Percentiles rank a stretch among this genome's conserved stretches.
These are phyloP conservation scores for Metschnikowia cubensis DNA, from an alignment of 805 yeast genomes.

Conservation along the genomic window DNA sequence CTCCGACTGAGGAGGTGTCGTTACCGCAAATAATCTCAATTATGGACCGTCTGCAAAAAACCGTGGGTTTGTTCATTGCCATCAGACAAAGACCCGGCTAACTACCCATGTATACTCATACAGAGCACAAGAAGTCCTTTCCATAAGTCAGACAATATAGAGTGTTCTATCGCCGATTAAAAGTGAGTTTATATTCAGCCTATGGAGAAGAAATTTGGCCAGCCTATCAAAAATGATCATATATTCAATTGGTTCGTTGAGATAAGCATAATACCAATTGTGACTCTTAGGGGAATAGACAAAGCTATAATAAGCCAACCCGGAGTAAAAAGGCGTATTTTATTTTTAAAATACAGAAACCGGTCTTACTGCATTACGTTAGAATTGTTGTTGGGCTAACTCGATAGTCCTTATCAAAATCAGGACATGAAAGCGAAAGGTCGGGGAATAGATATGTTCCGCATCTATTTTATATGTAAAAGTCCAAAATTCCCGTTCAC, in stretches of 20 bases:
- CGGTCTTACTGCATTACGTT: conserved; percentile 63
- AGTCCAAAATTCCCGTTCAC: conserved; percentile 51
- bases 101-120: conserved; percentile 70
- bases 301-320: conserved; percentile 42
- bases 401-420: conserved; percentile 42
- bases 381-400: conserved; percentile 53
- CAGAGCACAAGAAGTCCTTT: conserved; percentile 69
- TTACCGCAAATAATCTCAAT: neutral
- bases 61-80: neutral
- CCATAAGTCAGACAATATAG: conserved; percentile 49
- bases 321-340: conserved; percentile 42
- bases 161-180: conserved; percentile 70
- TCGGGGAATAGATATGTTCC: conserved; percentile 52
- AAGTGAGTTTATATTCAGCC: conserved; percentile 72
- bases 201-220: conserved; percentile 87
- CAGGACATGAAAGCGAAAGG: conserved; percentile 13
- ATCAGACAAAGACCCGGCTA: conserved; percentile 49
- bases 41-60: neutral
- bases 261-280: conserved; percentile 81
- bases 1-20: conserved; percentile 13
- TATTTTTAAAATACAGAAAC: conserved; percentile 84
- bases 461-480: conserved; percentile 54
- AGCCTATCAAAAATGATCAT: conserved; percentile 58
- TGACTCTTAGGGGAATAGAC: conserved; percentile 71
- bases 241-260: conserved; percentile 81